phyloP scores from a whole-genome alignment of 257 asterid genomes.

The Orobanche coerulescens region DNA sequence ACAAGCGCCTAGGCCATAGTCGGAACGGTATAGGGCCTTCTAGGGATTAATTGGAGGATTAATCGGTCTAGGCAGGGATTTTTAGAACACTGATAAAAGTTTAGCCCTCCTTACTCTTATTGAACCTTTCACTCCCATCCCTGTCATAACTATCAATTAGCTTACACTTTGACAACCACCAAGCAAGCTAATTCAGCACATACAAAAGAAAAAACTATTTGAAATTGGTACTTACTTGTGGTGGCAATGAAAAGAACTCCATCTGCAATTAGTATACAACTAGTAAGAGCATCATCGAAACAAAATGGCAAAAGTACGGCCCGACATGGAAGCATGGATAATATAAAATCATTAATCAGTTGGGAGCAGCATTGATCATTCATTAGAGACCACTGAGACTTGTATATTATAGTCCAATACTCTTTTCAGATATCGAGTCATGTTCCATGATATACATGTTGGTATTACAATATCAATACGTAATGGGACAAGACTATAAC shows the following conservation, averaged over 20 bases:
- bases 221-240: conserved; percentile 51
- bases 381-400: not conserved
- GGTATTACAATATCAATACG: too few species aligned
- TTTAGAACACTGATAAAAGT: too few species aligned
- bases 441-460: too few species aligned
- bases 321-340: conserved; percentile 10
- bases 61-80: too few species aligned
- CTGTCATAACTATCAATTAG: not conserved
- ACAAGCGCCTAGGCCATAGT: too few species aligned
- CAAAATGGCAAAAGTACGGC: not conserved
- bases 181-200: conserved; percentile 8
- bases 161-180: not conserved
- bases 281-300: conserved; percentile 21
- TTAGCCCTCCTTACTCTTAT: not conserved
- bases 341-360: conserved; percentile 5
- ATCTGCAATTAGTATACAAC: conserved; percentile 44
- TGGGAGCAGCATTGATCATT: not conserved
- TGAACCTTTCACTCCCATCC: not conserved
- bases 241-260: conserved; percentile 58
- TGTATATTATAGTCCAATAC: not conserved
- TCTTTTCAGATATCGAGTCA: not conserved
- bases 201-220: not conserved
- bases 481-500: too few species aligned
- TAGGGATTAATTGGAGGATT: too few species aligned
- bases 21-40: too few species aligned